Evolutionary conservation across 306 rosid genomes (phyloP).

Genomic region (Sicyos edulis): DNA sequence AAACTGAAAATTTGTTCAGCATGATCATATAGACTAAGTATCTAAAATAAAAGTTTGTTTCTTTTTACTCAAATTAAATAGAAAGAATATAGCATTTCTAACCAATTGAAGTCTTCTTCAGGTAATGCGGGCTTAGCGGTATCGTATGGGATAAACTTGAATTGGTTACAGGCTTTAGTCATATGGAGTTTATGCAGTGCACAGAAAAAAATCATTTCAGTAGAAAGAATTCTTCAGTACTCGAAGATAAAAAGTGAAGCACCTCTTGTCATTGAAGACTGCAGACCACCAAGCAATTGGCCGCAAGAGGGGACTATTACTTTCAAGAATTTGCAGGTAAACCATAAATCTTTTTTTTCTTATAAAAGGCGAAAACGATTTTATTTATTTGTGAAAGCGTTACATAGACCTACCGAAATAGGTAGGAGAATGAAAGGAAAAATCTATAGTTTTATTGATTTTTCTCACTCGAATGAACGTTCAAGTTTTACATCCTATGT

Average conservation of each 20-base stretch:
- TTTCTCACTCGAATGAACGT: not conserved
- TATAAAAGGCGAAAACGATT: too few relatives aligned
- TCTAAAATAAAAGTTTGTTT: not conserved
- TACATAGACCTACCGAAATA: too few relatives aligned
- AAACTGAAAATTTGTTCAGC: not conserved
- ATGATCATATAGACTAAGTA: not conserved
- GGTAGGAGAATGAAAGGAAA: too few relatives aligned
- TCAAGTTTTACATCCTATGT: not conserved
- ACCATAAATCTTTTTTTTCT: not conserved
- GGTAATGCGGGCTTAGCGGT: constrained; percentile 96
- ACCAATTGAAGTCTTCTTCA: constrained; percentile 31
- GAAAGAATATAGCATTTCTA: constrained; percentile 4
- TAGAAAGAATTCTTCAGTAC: constrained; percentile 86
- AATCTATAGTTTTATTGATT: too few relatives aligned
- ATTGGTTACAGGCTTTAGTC: constrained; percentile 75
- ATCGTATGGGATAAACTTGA: constrained; percentile 86
- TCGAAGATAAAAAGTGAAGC: constrained; percentile 69
- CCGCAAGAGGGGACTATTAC: constrained; percentile 74
- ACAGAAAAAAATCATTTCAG: constrained; percentile 91
- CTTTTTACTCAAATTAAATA: not conserved
- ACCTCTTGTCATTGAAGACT: constrained; percentile 59
- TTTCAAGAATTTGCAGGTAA: constrained; percentile 64
- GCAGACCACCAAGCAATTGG: constrained; percentile 74
- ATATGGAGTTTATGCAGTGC: constrained; percentile 97
- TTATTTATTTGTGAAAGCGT: too few relatives aligned